Evolutionary conservation across 2,329 filamentous ascomycete species (phyloP), one percentile per base, ranked within the genome.

Genomic region (Myrmaecium sp.): DNA sequence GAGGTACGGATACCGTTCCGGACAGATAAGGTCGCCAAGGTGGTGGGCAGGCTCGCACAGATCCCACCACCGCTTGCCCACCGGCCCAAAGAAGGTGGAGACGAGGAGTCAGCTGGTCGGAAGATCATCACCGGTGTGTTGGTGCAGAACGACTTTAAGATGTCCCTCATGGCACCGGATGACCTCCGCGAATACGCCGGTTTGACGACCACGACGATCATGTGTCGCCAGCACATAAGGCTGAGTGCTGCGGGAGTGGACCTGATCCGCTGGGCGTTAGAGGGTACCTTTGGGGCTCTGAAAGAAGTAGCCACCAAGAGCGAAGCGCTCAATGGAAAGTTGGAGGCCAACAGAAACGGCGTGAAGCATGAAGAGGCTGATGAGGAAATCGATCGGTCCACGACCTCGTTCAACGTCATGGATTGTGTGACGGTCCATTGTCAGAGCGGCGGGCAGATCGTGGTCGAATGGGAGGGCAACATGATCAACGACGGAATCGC

Each of bases 401-500:
- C 27, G 57, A 52, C 42, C 4, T 51, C 57, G 6, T 73, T 72
- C 43, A 57, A 65, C 15, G 70, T 98, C 42, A 95, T 98, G 86
- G 86, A 83, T 36, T 89, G 79, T 51, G 73, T 94, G 15, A 70
- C 70, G 5, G 72, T 95, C n/a, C 69, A 74, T 12, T 83, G 89
- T 52, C 67, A 67, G 35, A 67, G 62, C 34, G 74, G 71, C 37
- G 79, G 84, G 30, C 75, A 89, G 44, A 69, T 94, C 5, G 83
- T 91, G 48, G 62, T 95, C 3, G 83, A 93, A 53, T 98, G 89
- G 89, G 86, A 95, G 49, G 89, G 84, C 31, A 98, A 95, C 48
- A 79, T 93, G 58, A 74, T 94, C 44, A 98, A 95, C 49, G 89
- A 98, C 45, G 81, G 83, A 33, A 91, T 98, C 43, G 89, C 89